Base-by-base conservation (phyloP, 177 flowering plant genomes). In the Vitis hybrid region DNA sequence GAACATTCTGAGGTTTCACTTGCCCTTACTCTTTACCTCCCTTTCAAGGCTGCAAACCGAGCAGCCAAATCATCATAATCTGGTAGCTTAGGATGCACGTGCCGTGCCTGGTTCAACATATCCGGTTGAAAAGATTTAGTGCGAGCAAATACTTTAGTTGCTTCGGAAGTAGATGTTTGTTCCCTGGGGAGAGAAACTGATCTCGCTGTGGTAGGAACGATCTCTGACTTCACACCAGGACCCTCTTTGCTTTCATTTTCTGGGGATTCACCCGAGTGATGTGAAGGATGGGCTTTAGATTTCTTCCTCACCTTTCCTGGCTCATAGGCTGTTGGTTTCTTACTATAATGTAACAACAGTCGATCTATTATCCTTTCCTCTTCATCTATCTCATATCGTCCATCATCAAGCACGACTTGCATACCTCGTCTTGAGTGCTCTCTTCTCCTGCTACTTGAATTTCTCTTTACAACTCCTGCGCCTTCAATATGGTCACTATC, bases 81-180 rank as follows among this genome's bases (percentile, higher is more conserved):
- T 0, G 98, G 98, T 54, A 95, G 80, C 76, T 91, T 95, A 2
- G 98, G 98, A 76, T 94, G 98, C 74, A 94, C 98, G 49, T 92
- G 97, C 48, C 74, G 73, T 17, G 83, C 85, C n/a, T 66, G 68
- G 45, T 68, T 82, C 14, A 78, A 77, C 59, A 78, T 68, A 15
- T 85, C 91, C 1, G 86, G 85, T 78, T 89, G 88, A 56, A 92
- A 85, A 3, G 96, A 84, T 59, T 84, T 76, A 18, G 91, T 88
- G 14, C 97, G 92, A 55, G 87, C 57, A 59, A 79, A 83, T 26
- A 65, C 83, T 70, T 82, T 90, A 19, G 66, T 55, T 12, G 75
- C 34, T 69, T 83, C 80, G 3, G 86, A 64, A 32, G 81, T 69
- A 66, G 66, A 74, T 51, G 75, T 18, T 49, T 83, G 91, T 62